Evolutionary conservation across 2,329 filamentous ascomycete species (phyloP), one percentile per base, ranked within the genome.

Genomic region (Aulographum hederae): DNA sequence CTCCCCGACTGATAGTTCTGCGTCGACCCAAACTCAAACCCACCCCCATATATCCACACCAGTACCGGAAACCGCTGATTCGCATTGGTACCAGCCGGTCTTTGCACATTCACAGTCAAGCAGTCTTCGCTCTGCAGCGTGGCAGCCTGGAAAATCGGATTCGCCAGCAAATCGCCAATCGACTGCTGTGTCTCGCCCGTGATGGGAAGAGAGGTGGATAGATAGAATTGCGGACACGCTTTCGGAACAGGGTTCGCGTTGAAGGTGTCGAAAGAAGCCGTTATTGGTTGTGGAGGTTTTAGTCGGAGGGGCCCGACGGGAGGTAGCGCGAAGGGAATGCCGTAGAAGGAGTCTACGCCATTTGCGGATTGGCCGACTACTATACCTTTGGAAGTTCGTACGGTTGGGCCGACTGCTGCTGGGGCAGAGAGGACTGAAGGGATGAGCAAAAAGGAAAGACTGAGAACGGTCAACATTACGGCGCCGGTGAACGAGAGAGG

Each of bases 311-410:
- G 42, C 1, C 71, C 74, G 2, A 77, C 35, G 0, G 79, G 79
- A 11, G 78, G 60, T 4, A 74, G 71, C 1, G 76, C 78, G 53
- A 69, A 86, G 31, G 76, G 67, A 28, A 85, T 67, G 1, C 76
- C 78, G 12, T 8, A 8, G 15, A 28, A 28, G 10, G 6, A 10
- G 6, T 28, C 27, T n/a, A 28, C 27, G 8, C 15, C 16, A 17
- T 25, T 13, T 10, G 10, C 21, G 21, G 21, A 10, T 25, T 10
- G 10, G 21, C 21, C 21, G 13, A 25, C 13, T 10, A 25, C 21
- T 13, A 13, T 25, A n/a, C n/a, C n/a, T n/a, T n/a, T n/a, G n/a
- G n/a, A n/a, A n/a, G n/a, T n/a, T n/a, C n/a, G n/a, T n/a, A n/a
- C n/a, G n/a, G n/a, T n/a, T n/a, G n/a, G n/a, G n/a, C n/a, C n/a